These are phyloP conservation scores for Pichia inconspicua DNA, from an alignment of 1,139 yeast genomes.

Conservation along the genomic window DNA sequence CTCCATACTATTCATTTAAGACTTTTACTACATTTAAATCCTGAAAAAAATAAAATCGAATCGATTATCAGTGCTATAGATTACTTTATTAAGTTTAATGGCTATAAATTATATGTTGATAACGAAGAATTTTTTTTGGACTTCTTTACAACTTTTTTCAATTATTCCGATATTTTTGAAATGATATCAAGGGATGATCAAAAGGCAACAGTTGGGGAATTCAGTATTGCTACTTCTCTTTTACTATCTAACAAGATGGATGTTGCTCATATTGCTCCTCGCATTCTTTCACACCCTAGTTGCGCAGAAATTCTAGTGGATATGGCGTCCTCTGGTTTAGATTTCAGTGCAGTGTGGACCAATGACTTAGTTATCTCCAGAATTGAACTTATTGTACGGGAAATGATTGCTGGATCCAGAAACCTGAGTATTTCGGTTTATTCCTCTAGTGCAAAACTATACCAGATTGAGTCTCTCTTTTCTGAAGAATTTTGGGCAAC, in stretches of 20 bases:
- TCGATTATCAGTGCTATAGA: constrained; percentile 31
- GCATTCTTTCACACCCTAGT: constrained; percentile 14
- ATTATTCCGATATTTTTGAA: constrained; percentile 12
- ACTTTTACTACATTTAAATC: constrained; percentile 32
- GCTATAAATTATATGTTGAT: constrained; percentile 30
- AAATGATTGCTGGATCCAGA: constrained; percentile 24
- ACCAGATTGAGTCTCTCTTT: constrained; percentile 16
- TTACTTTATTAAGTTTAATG: constrained; percentile 39
- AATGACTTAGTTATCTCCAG: constrained; percentile 18
- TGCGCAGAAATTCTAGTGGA: constrained; percentile 27
- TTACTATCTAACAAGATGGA: constrained; percentile 8
- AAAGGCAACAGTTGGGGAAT: constrained; percentile 15
- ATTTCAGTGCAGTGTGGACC: constrained; percentile 16
- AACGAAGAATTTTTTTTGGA: constrained; percentile 32
- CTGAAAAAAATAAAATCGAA: constrained; percentile 20
- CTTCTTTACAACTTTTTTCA: constrained; percentile 22
- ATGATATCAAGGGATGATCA: constrained; percentile 10
- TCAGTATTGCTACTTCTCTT: constrained; percentile 16
- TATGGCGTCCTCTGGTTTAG: constrained; percentile 17
- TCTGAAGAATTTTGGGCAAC: constrained; percentile 24
- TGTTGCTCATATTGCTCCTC: constrained; percentile 11
- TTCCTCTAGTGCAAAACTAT: constrained; percentile 16
- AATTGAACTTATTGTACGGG: constrained; percentile 21
- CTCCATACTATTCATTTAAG: constrained; percentile 45
- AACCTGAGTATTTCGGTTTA: constrained; percentile 14